Percentiles rank a stretch among this genome's conserved stretches.
These are phyloP conservation scores for Nicotiana knightiana DNA, from an alignment of 257 asterid genomes.

Conservation along the genomic window DNA sequence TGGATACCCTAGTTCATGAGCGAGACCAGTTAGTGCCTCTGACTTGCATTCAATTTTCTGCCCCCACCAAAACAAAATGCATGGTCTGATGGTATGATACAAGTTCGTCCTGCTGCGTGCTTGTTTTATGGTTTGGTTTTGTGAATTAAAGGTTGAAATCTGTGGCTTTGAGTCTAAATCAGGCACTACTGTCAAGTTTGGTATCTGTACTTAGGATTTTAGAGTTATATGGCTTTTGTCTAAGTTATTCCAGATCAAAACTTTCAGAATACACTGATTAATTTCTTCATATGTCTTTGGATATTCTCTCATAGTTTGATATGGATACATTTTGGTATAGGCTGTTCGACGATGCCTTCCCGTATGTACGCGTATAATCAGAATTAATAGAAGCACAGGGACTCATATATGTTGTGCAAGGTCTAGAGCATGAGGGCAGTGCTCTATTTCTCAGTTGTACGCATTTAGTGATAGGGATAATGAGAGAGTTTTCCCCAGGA, in stretches of 20 bases:
- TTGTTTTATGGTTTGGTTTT: not conserved
- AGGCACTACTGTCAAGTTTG: not conserved
- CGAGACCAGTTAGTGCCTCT: constrained; percentile 71
- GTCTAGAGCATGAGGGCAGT: not conserved
- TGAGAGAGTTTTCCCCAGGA: not conserved
- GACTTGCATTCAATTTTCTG: not conserved
- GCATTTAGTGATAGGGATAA: not conserved
- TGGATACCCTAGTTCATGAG: constrained; percentile 93
- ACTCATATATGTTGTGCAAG: not conserved
- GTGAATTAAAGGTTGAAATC: not conserved
- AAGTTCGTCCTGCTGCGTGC: not conserved
- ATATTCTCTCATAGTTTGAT: not conserved
- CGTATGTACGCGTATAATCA: not conserved
- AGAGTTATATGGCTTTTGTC: not conserved
- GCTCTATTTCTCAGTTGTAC: not conserved
- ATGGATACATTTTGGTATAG: not conserved
- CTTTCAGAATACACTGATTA: not conserved
- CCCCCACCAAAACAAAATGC: not conserved
- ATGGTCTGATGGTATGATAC: not conserved
- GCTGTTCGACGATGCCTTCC: not conserved
- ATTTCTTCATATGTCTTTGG: not conserved
- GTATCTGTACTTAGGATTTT: not conserved
- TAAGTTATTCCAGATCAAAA: not conserved
- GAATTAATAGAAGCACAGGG: not conserved
- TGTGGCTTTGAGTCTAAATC: not conserved